phyloP scores from a whole-genome alignment of 176 grass and related monocot species.

The Carex pumila region DNA sequence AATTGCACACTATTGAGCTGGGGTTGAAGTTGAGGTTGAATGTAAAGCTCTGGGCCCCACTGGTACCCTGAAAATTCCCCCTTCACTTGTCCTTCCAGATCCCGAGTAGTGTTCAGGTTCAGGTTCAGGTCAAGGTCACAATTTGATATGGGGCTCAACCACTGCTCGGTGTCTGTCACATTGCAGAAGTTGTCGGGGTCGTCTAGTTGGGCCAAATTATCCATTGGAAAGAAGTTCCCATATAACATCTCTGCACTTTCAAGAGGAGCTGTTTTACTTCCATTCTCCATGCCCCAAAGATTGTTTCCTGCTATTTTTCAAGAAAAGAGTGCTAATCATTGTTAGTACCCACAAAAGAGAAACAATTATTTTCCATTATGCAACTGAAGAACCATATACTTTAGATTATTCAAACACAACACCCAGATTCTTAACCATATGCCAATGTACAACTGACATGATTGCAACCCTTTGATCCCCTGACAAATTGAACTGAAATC shows the following conservation, averaged over 20 bases:
- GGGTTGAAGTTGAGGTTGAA: slow-evolving; percentile 10
- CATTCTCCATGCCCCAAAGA: slow-evolving; percentile 9
- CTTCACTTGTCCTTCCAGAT: neutral
- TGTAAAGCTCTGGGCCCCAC: neutral
- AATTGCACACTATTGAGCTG: slow-evolving; percentile 2
- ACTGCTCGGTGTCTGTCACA: slow-evolving; percentile 6
- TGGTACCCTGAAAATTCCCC: slow-evolving; percentile 5
- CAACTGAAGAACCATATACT: neutral
- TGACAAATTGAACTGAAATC: neutral
- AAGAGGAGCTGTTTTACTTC: neutral
- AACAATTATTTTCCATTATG: neutral
- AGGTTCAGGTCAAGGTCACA: slow-evolving; percentile 13
- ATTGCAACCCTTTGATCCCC: neutral
- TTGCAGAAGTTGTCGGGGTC: slow-evolving; percentile 11
- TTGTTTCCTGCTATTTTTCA: neutral
- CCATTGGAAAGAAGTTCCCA: neutral
- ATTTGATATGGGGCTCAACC: slow-evolving; percentile 12
- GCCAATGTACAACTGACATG: neutral
- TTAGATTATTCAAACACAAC: neutral
- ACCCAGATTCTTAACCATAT: neutral
- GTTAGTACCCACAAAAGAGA: neutral
- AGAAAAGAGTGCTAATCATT: neutral
- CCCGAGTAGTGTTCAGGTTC: neutral
- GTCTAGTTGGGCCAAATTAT: neutral
- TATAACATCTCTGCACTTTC: neutral